Percentiles rank a stretch among this genome's conserved stretches.
Conservation (phyloP, 805 yeast genomes). For the Candida insectalens region DNA sequence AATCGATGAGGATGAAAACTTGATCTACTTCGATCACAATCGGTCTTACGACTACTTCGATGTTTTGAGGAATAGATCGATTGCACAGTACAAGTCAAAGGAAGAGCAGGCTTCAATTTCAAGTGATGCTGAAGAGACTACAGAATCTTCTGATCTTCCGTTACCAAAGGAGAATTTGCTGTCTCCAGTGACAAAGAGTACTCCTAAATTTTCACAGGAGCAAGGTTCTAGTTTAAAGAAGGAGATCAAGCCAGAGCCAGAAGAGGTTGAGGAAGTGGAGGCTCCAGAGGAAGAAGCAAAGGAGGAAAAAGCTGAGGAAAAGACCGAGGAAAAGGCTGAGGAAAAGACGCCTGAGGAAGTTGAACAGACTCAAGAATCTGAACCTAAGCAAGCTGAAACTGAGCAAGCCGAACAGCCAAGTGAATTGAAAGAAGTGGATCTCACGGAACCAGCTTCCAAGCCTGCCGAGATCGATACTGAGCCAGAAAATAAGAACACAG, state of each 20-base stretch:
- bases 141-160: not conserved
- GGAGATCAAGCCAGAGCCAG: too few species aligned
- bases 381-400: not conserved
- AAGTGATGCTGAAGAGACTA: not conserved
- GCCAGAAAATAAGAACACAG: not conserved
- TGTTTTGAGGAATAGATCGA: constrained; percentile 61
- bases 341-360: not conserved
- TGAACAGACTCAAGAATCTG: too few species aligned
- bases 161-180: not conserved
- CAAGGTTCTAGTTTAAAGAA: too few species aligned
- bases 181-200: too few species aligned
- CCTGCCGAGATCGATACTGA: not conserved
- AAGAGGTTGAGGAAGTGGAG: too few species aligned
- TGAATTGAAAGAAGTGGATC: not conserved
- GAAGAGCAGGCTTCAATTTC: too few species aligned
- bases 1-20: constrained; percentile 57
- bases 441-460: not conserved
- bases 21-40: constrained; percentile 23
- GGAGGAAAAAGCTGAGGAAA: constrained; percentile 3
- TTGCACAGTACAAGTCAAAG: constrained; percentile 10
- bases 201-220: too few species aligned
- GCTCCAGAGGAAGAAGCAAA: not conserved
- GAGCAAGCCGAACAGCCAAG: not conserved
- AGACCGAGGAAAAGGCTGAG: not conserved
- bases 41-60: constrained; percentile 55